Conservation (phyloP, 1,284 basidiomycete genomes). For the Agroathelia rolfsii region DNA sequence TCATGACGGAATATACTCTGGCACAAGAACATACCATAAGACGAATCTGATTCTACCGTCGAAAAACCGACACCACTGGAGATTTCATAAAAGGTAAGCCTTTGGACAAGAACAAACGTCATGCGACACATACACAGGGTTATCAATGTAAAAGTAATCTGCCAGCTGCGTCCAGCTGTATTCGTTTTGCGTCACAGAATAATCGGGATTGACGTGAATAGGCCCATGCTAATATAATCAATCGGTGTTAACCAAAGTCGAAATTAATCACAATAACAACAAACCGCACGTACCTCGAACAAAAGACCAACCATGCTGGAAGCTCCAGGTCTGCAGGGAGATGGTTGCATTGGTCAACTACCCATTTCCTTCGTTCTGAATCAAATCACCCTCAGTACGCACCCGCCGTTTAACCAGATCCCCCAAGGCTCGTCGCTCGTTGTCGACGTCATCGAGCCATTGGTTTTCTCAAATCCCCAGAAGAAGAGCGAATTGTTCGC, state of each 20-base stretch:
- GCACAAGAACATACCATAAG: conserved; percentile 29
- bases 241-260: neutral
- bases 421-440: conserved; percentile 50
- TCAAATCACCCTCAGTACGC: conserved; percentile 17
- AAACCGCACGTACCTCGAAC: conserved; percentile 39
- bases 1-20: conserved; percentile 2
- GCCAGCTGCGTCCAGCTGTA: conserved; percentile 50
- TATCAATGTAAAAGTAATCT: conserved; percentile 66
- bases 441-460: conserved; percentile 45
- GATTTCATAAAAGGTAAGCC: conserved; percentile 9
- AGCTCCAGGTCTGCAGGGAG: conserved; percentile 45
- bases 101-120: neutral
- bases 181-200: conserved; percentile 37
- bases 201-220: conserved; percentile 41
- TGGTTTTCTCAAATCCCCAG: conserved; percentile 52
- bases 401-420: conserved; percentile 71
- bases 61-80: conserved; percentile 51
- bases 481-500: conserved; percentile 69
- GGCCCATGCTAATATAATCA: conserved; percentile 48
- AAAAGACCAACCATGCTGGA: conserved; percentile 58
- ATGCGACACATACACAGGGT: conserved; percentile 47
- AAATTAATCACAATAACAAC: too few relatives aligned
- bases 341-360: conserved; percentile 3
- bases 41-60: conserved; percentile 51
- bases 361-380: conserved; percentile 1